Evolutionary conservation across 768 basidiomycete genomes (phyloP), one percentile per base, ranked within the genome.

Genomic region (Mrakia frigida): DNA sequence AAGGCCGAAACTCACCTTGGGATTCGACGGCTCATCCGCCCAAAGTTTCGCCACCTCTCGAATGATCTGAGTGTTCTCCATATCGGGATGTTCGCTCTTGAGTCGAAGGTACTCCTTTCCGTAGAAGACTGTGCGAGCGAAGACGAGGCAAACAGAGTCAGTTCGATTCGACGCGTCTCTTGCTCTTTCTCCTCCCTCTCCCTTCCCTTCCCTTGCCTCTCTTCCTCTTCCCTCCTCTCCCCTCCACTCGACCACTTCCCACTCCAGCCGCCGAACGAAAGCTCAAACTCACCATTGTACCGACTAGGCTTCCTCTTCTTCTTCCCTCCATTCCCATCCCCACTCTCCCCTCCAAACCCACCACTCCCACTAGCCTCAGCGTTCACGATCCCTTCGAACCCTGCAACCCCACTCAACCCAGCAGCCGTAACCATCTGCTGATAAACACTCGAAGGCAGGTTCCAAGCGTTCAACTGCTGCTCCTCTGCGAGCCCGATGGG

Each of bases 261-360:
- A 43, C 10, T n/a, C 16, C 14, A 25, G 4, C 35, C 18, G 6
- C 9, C 35, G n/a, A 39, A 10, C 43, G 2, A 68, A 37, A 33
- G 25, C 11, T 13, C 59, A 21, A 1, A 68, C 65, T 68, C 35
- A 68, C 65, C 6, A 13, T 68, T 68, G 25, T 68, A 68, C 35
- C 35, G 65, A 35, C 35, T 39, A 39, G 65, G 65, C 18, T 68
- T 68, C 65, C 65, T 37, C 65, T 68, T 68, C 37, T 41, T 25
- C 65, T 68, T 68, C 37, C 23, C 25, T 39, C 25, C 37, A 35
- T 65, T 33, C 37, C 33, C 63, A 33, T 41, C 35, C 31, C 63
- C 63, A 33, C 18, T 5, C 37, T 41, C 65, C 35, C 56, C 56
- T 28, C 56, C 56, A 1, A 28, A n/a, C 56, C 56, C 56, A 28